Evolutionary conservation across 108 stramenopile species (phyloP), one percentile per base, ranked within the genome.

Genomic region (Nitzschia inconspicua): DNA sequence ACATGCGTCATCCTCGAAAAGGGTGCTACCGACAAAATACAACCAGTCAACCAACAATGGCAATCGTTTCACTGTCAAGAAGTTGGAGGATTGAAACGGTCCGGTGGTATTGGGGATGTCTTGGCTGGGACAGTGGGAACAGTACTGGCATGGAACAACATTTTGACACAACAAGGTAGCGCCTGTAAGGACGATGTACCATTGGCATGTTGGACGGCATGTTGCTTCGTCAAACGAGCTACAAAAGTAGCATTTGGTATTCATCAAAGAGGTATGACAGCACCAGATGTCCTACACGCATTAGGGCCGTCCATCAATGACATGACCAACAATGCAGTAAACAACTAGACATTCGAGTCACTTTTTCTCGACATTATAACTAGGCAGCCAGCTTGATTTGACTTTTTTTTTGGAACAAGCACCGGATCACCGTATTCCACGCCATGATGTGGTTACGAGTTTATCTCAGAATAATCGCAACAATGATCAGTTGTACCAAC

Each of bases 81-180:
- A 65, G 57, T 77, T 31, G 95, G 95, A 0, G 91, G 94, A 2
- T 70, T 82, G 55, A 92, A 96, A 65, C 84, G 98, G 43, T 96
- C 95, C 31, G 98, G 98, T 42, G 98, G 98, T 13, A 83, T 97
- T 47, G 98, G 98, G 9, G 98, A 99, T 70, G 74, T 99, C 13
- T 69, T 99, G 56, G 79, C 95, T 11, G 94, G 94, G 24, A 79
- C 85, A 0, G 54, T 89, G 29, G 88, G 80, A 31, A 80, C 88
- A 9, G 80, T 93, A 23, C 36, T 85, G 64, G 82, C 83, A 4
- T 95, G 93, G 94, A 76, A 91, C 59, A 20, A 8, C 16, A 78
- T 93, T 43, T 47, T 89, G 51, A 51, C 47, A 10, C 13, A 39
- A 19, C 66, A 67, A 44, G 64, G 51, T 34, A 48, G 27, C 7